phyloP scores from a whole-genome alignment of 352 stramenopile species.

The Phytopythium helicoides region DNA sequence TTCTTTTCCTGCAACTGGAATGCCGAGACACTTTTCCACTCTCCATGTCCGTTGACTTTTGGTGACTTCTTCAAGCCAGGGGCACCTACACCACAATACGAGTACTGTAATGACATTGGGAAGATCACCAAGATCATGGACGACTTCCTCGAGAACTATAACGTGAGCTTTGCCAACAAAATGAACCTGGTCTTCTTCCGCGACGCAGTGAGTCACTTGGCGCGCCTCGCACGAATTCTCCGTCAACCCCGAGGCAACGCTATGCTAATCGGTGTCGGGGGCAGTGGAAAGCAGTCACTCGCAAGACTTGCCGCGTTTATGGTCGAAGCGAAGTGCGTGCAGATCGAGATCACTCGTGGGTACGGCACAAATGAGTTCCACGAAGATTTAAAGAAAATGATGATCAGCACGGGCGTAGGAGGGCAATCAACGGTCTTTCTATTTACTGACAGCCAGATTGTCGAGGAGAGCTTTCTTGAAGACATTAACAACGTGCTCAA shows the following conservation, averaged over 20 bases:
- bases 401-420: conserved; percentile 91
- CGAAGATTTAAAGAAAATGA: conserved; percentile 93
- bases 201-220: conserved; percentile 90
- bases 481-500: conserved; percentile 98
- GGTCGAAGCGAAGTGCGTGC: conserved; percentile 87
- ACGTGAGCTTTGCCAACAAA: conserved; percentile 90
- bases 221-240: conserved; percentile 88
- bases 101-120: conserved; percentile 75
- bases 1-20: conserved; percentile 81
- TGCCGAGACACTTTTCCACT: conserved; percentile 86
- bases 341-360: conserved; percentile 92
- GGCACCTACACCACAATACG: conserved; percentile 73
- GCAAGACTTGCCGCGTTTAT: conserved; percentile 91
- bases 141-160: conserved; percentile 94
- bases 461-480: conserved; percentile 94
- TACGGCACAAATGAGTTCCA: conserved; percentile 91
- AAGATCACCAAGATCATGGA: conserved; percentile 89
- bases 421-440: conserved; percentile 85
- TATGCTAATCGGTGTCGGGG: conserved; percentile 95
- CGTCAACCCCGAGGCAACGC: conserved; percentile 92
- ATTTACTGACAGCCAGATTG: conserved; percentile 95
- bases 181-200: conserved; percentile 97
- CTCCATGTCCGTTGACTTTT: conserved; percentile 87
- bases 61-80: conserved; percentile 91
- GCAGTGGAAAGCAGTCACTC: conserved; percentile 93